Percentiles rank a stretch among this genome's conserved stretches.
phyloP scores from a whole-genome alignment of 2,329 filamentous ascomycete genomes.

The Gaeumannomyces tritici region DNA sequence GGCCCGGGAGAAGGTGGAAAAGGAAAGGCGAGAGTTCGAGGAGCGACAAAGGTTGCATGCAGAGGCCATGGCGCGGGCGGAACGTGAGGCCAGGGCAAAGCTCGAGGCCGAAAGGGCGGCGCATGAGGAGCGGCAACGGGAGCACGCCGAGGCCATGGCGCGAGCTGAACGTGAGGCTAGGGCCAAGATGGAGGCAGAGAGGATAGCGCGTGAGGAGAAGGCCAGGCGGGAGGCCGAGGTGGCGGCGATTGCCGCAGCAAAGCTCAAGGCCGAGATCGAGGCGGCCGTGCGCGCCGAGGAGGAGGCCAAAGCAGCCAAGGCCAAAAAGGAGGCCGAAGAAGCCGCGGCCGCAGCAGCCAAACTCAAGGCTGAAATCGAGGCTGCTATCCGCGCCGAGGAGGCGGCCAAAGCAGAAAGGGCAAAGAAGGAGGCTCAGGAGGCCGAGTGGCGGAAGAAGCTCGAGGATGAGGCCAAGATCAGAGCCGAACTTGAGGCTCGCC shows the following conservation, averaged over 20 bases:
- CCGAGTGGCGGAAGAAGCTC: slow-evolving; percentile 34
- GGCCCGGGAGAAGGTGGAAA: no score
- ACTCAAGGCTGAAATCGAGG: slow-evolving; percentile 31
- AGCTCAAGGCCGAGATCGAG: slow-evolving; percentile 26
- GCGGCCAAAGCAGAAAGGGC: slow-evolving; percentile 19
- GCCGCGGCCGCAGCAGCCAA: slow-evolving; percentile 18
- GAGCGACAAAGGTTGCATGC: not conserved
- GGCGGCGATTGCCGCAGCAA: slow-evolving; percentile 24
- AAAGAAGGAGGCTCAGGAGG: slow-evolving; percentile 21
- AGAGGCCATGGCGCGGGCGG: not conserved
- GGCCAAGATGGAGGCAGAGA: not conserved
- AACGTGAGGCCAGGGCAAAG: not conserved
- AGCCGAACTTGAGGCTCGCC: slow-evolving; percentile 30
- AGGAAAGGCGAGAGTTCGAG: not conserved
- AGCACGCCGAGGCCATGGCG: not conserved
- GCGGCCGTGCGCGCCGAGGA: slow-evolving; percentile 28
- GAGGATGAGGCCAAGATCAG: slow-evolving; percentile 32
- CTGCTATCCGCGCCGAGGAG: slow-evolving; percentile 24
- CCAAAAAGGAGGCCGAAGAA: slow-evolving; percentile 18
- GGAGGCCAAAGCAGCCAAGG: slow-evolving; percentile 18
- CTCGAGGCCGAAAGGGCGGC: slow-evolving; percentile 16
- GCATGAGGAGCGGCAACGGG: slow-evolving; percentile 24
- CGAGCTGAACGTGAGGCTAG: not conserved
- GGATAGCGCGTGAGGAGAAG: slow-evolving; percentile 30
- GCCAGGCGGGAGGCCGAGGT: slow-evolving; percentile 37